These are phyloP conservation scores for Prunus dulcis DNA, from an alignment of 306 rosid species.

Conservation along the genomic window DNA sequence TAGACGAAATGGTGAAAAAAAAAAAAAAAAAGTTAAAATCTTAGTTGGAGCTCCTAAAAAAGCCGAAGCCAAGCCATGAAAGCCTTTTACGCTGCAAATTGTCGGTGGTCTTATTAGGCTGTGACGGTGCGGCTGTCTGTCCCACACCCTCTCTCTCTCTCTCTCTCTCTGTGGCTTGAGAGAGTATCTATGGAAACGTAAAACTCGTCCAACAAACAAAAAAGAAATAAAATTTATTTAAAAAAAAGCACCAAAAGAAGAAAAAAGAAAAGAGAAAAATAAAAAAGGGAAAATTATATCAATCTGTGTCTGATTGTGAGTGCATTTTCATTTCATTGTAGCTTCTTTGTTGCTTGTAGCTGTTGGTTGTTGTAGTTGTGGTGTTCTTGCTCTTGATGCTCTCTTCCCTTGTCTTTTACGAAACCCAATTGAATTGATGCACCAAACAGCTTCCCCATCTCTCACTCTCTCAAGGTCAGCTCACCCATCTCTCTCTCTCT, in stretches of 20 bases:
- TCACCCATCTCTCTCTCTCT: slow-evolving; percentile 4
- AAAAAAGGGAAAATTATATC: not conserved
- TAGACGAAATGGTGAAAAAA: no score
- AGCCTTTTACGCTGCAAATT: slow-evolving; percentile 6
- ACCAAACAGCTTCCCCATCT: slow-evolving; percentile 34
- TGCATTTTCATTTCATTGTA: not conserved
- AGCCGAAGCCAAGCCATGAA: slow-evolving; percentile 25
- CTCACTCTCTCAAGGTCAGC: slow-evolving; percentile 52
- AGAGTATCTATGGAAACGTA: slow-evolving; percentile 33
- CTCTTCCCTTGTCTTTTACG: slow-evolving; percentile 47
- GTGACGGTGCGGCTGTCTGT: slow-evolving; percentile 18
- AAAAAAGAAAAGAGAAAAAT: not conserved
- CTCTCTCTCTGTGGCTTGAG: not conserved
- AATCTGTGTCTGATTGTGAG: not conserved
- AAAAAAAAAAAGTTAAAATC: no score
- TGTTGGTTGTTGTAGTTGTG: slow-evolving; percentile 16
- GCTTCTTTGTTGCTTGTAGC: slow-evolving; percentile 26
- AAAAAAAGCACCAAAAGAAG: not conserved
- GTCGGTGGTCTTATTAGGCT: slow-evolving; percentile 51
- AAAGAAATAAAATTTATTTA: not conserved
- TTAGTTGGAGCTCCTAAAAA: slow-evolving; percentile 4
- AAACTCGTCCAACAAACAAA: slow-evolving; percentile 25
- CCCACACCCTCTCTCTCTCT: not conserved
- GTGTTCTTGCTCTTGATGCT: slow-evolving; percentile 24
- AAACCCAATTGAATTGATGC: slow-evolving; percentile 38